Evolutionary conservation across 805 yeast genomes (phyloP).

Genomic region (Candida anglica): DNA sequence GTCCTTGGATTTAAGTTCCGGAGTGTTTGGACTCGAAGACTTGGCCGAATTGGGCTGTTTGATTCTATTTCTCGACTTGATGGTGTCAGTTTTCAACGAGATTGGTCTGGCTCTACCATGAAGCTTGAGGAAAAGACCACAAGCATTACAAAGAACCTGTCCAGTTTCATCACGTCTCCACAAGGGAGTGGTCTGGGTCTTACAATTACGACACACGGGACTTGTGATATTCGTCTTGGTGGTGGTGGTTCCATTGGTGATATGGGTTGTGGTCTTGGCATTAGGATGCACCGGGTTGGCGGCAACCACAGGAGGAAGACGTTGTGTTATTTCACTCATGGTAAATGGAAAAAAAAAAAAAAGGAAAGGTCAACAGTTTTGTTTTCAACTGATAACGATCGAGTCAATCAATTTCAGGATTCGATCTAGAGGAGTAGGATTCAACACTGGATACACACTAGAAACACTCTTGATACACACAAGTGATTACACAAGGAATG

Average conservation of each 20-base stretch:
- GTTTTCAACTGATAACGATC: too few species aligned
- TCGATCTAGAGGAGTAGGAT: too few species aligned
- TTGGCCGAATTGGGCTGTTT: conserved; percentile 45
- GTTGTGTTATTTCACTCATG: conserved; percentile 16
- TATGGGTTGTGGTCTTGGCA: conserved; percentile 57
- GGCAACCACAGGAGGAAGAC: conserved; percentile 12
- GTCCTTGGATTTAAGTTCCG: conserved; percentile 53
- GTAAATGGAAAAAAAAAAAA: background rate
- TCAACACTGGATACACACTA: too few species aligned
- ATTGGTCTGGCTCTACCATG: conserved; percentile 95
- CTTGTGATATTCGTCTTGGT: conserved; percentile 57
- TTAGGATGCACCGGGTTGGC: conserved; percentile 50
- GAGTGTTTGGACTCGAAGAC: conserved; percentile 48
- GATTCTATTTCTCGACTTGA: conserved; percentile 85
- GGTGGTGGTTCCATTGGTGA: conserved; percentile 60
- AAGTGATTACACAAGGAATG: too few species aligned
- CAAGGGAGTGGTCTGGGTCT: conserved; percentile 88
- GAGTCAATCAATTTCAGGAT: too few species aligned
- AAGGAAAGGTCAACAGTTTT: too few species aligned
- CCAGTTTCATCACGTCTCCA: conserved; percentile 90
- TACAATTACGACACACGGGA: conserved; percentile 84
- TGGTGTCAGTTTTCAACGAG: conserved; percentile 85
- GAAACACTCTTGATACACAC: too few species aligned
- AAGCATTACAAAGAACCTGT: conserved; percentile 85
- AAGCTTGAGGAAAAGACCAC: conserved; percentile 82